phyloP scores from a whole-genome alignment of 2,329 filamentous ascomycete species.

The Alternaria arbusti region DNA sequence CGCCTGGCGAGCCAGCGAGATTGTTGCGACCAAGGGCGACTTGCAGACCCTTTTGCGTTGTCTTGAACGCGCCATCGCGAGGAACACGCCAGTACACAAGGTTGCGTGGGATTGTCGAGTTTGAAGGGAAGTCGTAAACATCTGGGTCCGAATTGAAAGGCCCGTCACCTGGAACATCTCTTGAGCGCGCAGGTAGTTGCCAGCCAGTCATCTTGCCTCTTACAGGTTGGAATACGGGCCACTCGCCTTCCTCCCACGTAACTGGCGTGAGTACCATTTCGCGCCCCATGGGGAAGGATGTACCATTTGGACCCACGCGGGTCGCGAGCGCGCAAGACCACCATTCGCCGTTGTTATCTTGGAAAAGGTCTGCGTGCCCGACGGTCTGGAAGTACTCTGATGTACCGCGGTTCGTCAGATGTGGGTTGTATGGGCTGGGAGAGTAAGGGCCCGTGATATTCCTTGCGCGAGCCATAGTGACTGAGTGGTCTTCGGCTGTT shows the following conservation, averaged over 20 bases:
- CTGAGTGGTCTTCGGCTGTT: constrained; percentile 41
- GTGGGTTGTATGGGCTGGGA: constrained; percentile 43
- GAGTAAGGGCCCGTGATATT: constrained; percentile 47
- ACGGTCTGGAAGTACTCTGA: constrained; percentile 44
- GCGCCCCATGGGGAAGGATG: constrained; percentile 34
- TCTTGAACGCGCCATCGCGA: neutral
- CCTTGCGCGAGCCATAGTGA: constrained; percentile 45
- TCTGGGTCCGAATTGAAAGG: constrained; percentile 55
- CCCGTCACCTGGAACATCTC: constrained; percentile 43
- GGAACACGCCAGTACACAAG: constrained; percentile 59
- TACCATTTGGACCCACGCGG: constrained; percentile 24
- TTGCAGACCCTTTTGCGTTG: constrained; percentile 15
- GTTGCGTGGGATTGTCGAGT: constrained; percentile 55
- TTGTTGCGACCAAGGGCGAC: constrained; percentile 58
- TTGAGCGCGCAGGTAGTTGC: constrained; percentile 45
- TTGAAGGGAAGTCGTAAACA: constrained; percentile 54
- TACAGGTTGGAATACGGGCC: constrained; percentile 54
- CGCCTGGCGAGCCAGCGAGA: constrained; percentile 56
- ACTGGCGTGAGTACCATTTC: constrained; percentile 34
- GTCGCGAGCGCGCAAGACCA: constrained; percentile 35
- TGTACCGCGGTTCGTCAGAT: constrained; percentile 35
- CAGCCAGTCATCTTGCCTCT: constrained; percentile 53
- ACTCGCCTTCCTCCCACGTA: constrained; percentile 41
- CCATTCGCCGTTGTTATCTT: constrained; percentile 30
- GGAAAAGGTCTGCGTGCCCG: constrained; percentile 39